Conservation (phyloP, 2,329 filamentous ascomycete species). For the Harringtonia lauricola region DNA sequence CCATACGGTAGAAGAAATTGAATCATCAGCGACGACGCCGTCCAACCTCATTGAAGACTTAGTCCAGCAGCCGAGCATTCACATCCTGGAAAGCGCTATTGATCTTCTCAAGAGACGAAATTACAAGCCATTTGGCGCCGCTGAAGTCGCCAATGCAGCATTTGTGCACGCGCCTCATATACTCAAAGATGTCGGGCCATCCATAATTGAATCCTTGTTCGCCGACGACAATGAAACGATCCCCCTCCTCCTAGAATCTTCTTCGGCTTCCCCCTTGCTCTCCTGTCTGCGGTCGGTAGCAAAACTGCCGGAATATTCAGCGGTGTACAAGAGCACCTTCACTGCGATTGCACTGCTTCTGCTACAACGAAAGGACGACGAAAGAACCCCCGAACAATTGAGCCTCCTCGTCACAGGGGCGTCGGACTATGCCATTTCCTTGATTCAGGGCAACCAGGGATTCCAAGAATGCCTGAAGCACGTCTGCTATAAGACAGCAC, state of each 20-base stretch:
- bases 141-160: conserved; percentile 31
- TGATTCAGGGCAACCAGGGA: conserved; percentile 25
- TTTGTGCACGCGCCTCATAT: conserved; percentile 29
- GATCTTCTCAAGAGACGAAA: conserved; percentile 37
- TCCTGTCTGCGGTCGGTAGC: conserved; percentile 51
- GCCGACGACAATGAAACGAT: conserved; percentile 44
- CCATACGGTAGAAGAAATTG: conserved; percentile 1
- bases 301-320: conserved; percentile 25
- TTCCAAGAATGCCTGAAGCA: conserved; percentile 38
- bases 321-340: conserved; percentile 19
- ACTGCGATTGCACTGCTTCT: conserved; percentile 28
- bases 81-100: conserved; percentile 21
- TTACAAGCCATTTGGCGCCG: conserved; percentile 46
- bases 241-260: conserved; percentile 50
- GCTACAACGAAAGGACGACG: conserved; percentile 20
- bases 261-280: conserved; percentile 56
- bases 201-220: conserved; percentile 31
- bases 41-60: conserved; percentile 11
- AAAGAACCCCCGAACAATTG: conserved; percentile 23
- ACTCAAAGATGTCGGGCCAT: conserved; percentile 21
- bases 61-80: conserved; percentile 16
- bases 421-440: conserved; percentile 18
- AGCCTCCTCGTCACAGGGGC: conserved; percentile 35
- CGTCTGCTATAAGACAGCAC: conserved; percentile 26
- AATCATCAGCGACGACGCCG: conserved; percentile 10